Evolutionary conservation across 2,329 filamentous ascomycete species (phyloP).

Genomic region (Phaeomoniella chlamydospora): DNA sequence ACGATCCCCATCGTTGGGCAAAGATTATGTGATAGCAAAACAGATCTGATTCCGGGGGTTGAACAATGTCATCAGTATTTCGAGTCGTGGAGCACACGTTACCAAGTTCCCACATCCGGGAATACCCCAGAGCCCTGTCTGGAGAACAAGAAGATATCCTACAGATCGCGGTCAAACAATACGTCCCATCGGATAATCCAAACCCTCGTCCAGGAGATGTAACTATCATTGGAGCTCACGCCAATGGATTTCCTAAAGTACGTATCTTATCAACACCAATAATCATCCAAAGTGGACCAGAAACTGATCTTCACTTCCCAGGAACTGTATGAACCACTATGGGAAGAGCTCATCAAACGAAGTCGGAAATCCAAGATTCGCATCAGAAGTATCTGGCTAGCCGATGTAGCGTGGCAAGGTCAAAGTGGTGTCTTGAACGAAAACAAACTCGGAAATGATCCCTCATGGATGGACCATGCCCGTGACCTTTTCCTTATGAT

Average conservation of each 20-base stretch:
- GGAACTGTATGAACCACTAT: slow-evolving; percentile 78
- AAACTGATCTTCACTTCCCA: slow-evolving; percentile 15
- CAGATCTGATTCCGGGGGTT: no score
- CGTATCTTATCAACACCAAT: slow-evolving; percentile 2
- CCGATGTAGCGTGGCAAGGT: slow-evolving; percentile 66
- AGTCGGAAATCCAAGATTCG: slow-evolving; percentile 41
- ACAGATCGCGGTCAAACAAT: slow-evolving; percentile 39
- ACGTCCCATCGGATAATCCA: slow-evolving; percentile 33
- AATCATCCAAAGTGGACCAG: slow-evolving; percentile 4
- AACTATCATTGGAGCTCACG: slow-evolving; percentile 40
- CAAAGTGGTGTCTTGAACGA: slow-evolving; percentile 61
- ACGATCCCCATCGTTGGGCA: no score
- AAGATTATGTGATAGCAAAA: no score
- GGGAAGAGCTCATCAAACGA: slow-evolving; percentile 55
- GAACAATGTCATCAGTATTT: slow-evolving; percentile 16
- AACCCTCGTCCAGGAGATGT: slow-evolving; percentile 30
- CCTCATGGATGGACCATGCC: slow-evolving; percentile 63
- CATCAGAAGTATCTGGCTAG: slow-evolving; percentile 68
- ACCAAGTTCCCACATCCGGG: slow-evolving; percentile 34
- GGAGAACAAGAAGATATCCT: slow-evolving; percentile 34
- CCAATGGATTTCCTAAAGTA: slow-evolving; percentile 40
- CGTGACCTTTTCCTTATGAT: slow-evolving; percentile 56
- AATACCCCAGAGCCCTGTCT: slow-evolving; percentile 31
- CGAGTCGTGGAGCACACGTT: slow-evolving; percentile 32
- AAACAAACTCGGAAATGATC: slow-evolving; percentile 58